Evolutionary conservation across 73 alveolate species (phyloP).

Genomic region (Effrenium voratum): DNA sequence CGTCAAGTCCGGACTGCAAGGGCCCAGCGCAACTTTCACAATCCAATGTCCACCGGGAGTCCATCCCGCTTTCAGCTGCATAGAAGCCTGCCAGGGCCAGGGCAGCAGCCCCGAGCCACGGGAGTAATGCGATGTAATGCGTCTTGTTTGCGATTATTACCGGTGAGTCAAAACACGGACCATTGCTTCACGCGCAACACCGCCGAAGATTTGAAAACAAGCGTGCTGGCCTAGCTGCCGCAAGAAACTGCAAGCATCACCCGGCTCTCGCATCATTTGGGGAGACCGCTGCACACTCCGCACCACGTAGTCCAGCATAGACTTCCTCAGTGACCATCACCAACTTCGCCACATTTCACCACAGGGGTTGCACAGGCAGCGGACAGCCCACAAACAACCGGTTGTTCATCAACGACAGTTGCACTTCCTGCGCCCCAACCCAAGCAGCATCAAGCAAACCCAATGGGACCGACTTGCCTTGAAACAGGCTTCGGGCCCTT

Average conservation of each 20-base stretch:
- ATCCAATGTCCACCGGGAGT: not conserved
- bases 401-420: no score
- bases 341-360: no score
- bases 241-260: conserved; percentile 69
- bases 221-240: conserved; percentile 47
- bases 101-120: no score
- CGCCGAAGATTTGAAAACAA: no score
- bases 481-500: not conserved
- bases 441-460: not conserved
- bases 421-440: not conserved
- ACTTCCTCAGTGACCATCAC: conserved; percentile 8
- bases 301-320: conserved; percentile 81
- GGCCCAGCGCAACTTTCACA: not conserved
- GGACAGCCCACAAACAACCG: no score
- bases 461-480: not conserved
- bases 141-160: no score
- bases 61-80: conserved; percentile 31
- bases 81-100: conserved; percentile 60
- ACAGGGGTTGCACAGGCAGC: no score
- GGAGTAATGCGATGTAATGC: no score
- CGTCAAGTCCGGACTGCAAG: no score
- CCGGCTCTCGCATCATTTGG: conserved; percentile 76
- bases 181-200: no score
- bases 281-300: conserved; percentile 86
- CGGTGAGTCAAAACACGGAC: no score